A percentile compares a stretch with the other conserved stretches of the same genome.
phyloP scores from a whole-genome alignment of 192 early-diverging fungal species.

The Backusella liffmaniae region DNA sequence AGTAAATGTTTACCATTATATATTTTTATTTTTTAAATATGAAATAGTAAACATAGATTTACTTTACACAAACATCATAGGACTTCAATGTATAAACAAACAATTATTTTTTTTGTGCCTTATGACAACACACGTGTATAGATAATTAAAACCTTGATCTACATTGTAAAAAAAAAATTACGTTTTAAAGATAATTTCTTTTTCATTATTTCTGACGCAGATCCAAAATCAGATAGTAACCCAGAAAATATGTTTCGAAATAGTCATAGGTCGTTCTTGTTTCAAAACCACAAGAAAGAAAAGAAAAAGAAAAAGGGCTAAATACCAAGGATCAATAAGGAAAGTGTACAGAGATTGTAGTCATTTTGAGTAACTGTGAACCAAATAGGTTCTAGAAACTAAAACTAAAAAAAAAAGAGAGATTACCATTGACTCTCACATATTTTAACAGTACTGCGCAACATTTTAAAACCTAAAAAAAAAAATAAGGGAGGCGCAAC shows the following conservation, averaged over 20 bases:
- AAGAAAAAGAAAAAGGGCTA: neutral
- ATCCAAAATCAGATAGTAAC: conserved; percentile 6
- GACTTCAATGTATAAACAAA: conserved; percentile 3
- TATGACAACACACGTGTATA: neutral
- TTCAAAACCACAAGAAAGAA: neutral
- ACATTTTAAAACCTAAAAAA: neutral
- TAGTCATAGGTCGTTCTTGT: neutral
- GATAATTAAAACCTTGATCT: neutral
- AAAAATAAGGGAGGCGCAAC: neutral
- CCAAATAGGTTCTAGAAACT: neutral
- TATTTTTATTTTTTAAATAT: neutral
- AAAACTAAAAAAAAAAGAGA: neutral
- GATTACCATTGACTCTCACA: neutral
- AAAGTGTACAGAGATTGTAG: neutral
- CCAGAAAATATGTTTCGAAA: neutral
- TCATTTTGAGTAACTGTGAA: neutral
- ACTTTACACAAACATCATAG: neutral
- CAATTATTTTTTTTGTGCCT: neutral
- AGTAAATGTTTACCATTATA: neutral
- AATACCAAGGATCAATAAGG: neutral
- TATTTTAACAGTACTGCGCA: neutral
- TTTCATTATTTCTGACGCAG: neutral
- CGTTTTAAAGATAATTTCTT: neutral
- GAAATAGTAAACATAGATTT: neutral
- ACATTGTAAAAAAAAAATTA: neutral